Percentiles rank a stretch among this genome's conserved stretches.
Evolutionary conservation across 2,329 filamentous ascomycete genomes (phyloP).

Genomic region (Penicillium sp.): DNA sequence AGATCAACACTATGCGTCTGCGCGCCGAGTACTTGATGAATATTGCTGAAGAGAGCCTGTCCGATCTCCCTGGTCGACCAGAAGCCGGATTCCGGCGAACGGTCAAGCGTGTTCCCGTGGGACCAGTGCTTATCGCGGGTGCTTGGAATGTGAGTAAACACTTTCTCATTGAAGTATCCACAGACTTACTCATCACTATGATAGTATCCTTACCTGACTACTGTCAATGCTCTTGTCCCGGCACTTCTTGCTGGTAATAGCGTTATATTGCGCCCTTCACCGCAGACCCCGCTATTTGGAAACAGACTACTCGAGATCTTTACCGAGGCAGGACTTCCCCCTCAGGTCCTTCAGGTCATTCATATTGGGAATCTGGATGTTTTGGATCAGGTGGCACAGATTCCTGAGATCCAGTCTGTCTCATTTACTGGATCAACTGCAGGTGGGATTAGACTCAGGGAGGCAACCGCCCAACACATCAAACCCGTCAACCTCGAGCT

Average conservation of each 20-base stretch:
- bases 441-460: conserved; percentile 77
- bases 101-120: conserved; percentile 80
- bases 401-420: conserved; percentile 71
- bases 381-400: conserved; percentile 73
- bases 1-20: conserved; percentile 77
- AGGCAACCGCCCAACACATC: conserved; percentile 74
- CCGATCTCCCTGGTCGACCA: conserved; percentile 74
- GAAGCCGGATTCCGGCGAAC: conserved; percentile 86
- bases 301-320: conserved; percentile 77
- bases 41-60: conserved; percentile 72
- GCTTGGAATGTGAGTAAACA: conserved; percentile 78
- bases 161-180: conserved; percentile 6
- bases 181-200: background rate
- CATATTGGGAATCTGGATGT: conserved; percentile 73
- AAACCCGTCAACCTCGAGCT: conserved; percentile 84
- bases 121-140: conserved; percentile 80
- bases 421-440: conserved; percentile 91
- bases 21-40: conserved; percentile 80
- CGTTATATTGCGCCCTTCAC: conserved; percentile 86
- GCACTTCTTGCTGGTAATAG: conserved; percentile 88
- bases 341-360: conserved; percentile 81
- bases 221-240: conserved; percentile 83
- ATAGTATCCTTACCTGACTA: conserved; percentile 86
- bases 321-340: conserved; percentile 71
- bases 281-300: conserved; percentile 83